phyloP scores from a whole-genome alignment of 1,284 basidiomycete species.

The Boletellus deceptivus region DNA sequence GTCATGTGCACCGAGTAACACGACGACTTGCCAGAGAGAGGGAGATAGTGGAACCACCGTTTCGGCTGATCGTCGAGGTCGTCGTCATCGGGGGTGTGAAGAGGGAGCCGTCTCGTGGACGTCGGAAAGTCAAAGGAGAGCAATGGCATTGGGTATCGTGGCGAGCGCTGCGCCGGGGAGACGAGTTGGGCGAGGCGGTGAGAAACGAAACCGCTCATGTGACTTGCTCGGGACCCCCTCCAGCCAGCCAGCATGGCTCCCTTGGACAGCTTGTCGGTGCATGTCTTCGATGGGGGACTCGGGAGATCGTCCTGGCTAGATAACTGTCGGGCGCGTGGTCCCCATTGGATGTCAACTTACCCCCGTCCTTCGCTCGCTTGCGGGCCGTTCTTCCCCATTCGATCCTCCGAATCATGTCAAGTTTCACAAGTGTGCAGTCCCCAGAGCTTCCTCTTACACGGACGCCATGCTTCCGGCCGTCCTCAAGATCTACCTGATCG shows the following conservation, averaged over 20 bases:
- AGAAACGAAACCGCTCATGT: neutral
- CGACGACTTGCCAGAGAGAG: conserved; percentile 47
- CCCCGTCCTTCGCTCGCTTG: neutral
- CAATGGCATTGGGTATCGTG: conserved; percentile 24
- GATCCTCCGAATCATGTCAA: neutral
- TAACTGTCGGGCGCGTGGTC: too few relatives aligned
- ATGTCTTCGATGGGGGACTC: too few relatives aligned
- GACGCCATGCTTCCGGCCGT: conserved; percentile 15
- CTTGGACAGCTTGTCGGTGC: too few relatives aligned
- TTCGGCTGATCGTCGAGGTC: conserved; percentile 37
- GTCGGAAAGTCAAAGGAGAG: conserved; percentile 29
- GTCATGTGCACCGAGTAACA: neutral
- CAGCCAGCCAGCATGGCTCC: too few relatives aligned
- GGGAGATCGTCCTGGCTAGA: too few relatives aligned
- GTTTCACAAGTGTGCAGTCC: neutral
- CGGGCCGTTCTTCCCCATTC: neutral
- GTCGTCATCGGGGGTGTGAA: conserved; percentile 18
- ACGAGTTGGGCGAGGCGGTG: neutral
- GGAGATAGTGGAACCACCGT: conserved; percentile 58
- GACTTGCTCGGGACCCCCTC: neutral
- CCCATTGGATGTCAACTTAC: too few relatives aligned
- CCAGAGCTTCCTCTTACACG: neutral
- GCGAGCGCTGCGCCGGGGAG: neutral
- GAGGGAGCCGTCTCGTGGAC: conserved; percentile 10
- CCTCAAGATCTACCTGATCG: conserved; percentile 28